These are phyloP conservation scores for Spathaspora hagerdaliae DNA, from an alignment of 805 yeast species.

Conservation along the genomic window DNA sequence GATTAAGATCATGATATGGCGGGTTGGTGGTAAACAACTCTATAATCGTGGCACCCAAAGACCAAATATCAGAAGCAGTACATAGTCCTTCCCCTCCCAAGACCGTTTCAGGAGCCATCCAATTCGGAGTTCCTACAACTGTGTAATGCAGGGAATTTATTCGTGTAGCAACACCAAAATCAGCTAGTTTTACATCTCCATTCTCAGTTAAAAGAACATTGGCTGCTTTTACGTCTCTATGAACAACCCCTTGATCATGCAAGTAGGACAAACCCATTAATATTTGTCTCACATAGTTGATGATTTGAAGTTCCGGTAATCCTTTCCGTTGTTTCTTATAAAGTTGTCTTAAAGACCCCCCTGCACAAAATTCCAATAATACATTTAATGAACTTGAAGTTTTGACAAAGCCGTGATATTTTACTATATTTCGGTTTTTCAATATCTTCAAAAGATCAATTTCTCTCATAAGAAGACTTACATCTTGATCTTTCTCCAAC, in stretches of 20 bases:
- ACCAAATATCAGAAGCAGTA: slow-evolving; percentile 88
- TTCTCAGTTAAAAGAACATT: slow-evolving; percentile 67
- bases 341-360: slow-evolving; percentile 60
- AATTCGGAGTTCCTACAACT: slow-evolving; percentile 85
- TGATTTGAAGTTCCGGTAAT: slow-evolving; percentile 51
- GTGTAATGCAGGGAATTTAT: slow-evolving; percentile 36
- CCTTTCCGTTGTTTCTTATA: slow-evolving; percentile 46
- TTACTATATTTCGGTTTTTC: slow-evolving; percentile 63
- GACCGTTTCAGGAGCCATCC: slow-evolving; percentile 99
- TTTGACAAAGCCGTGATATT: slow-evolving; percentile 64
- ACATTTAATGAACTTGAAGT: slow-evolving; percentile 51
- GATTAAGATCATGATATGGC: slow-evolving; percentile 73
- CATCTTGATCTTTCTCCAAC: slow-evolving; percentile 47
- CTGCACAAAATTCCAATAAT: slow-evolving; percentile 57
- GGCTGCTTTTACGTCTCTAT: slow-evolving; percentile 91
- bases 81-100: slow-evolving; percentile 76
- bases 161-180: slow-evolving; percentile 90
- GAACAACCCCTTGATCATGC: slow-evolving; percentile 72
- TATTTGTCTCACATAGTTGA: slow-evolving; percentile 49
- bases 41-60: slow-evolving; percentile 89
- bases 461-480: slow-evolving; percentile 55
- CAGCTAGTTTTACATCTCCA: slow-evolving; percentile 81
- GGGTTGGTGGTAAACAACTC: slow-evolving; percentile 86
- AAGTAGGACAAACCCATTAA: slow-evolving; percentile 59
- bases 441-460: slow-evolving; percentile 61